Conservation (phyloP, 179 eudicot genomes). For the Silene vulgaris region DNA sequence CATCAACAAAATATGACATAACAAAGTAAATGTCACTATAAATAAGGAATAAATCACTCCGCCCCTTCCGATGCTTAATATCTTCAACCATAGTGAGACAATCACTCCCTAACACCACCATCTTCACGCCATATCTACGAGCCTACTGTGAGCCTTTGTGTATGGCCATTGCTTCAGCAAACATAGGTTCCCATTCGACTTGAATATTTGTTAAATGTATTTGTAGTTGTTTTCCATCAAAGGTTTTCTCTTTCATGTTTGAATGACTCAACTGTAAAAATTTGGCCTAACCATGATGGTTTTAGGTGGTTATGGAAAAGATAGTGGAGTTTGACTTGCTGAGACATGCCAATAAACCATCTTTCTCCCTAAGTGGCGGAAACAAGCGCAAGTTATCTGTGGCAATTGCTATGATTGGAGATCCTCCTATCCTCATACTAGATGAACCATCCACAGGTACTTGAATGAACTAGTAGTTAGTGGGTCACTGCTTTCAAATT, state of each 20-base stretch:
- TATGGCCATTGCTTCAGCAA: too few relatives aligned
- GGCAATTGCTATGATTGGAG: constrained; percentile 98
- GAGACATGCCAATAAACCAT: constrained; percentile 79
- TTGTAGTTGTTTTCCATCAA: constrained; percentile 3
- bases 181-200: not conserved
- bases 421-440: constrained; percentile 92
- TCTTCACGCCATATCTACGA: too few relatives aligned
- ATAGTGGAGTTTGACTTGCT: constrained; percentile 79
- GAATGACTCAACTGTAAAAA: not conserved
- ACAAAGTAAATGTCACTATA: too few relatives aligned
- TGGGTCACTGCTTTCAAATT: not conserved
- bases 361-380: constrained; percentile 86
- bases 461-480: constrained; percentile 8
- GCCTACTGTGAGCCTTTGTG: too few relatives aligned
- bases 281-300: constrained; percentile 12
- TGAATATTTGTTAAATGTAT: not conserved
- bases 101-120: too few relatives aligned
- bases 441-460: constrained; percentile 98
- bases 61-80: too few relatives aligned
- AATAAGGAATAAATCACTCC: too few relatives aligned
- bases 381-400: constrained; percentile 97
- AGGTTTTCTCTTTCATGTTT: not conserved
- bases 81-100: too few relatives aligned
- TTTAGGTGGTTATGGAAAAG: constrained; percentile 85
- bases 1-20: too few relatives aligned